Evolutionary conservation across 1,284 basidiomycete species (phyloP), one percentile per base, ranked within the genome.

Genomic region (Trichosporon coremiiforme): DNA sequence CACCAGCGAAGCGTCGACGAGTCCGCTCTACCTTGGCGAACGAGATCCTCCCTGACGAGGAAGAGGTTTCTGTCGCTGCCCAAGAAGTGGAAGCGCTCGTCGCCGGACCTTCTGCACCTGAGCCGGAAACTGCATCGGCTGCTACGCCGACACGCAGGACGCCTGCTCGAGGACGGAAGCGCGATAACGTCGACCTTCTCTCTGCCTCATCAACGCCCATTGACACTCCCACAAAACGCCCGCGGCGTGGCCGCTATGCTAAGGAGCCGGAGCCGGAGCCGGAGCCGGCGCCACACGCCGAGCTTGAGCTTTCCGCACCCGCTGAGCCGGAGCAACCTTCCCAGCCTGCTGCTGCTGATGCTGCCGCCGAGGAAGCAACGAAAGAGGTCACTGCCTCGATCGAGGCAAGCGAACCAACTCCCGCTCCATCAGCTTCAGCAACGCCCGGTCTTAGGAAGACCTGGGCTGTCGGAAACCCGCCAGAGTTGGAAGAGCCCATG

Each of bases 391-490:
- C 36, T 38, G 36, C 13, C 12, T 3, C 22, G 13, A 25, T 15
- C 12, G 22, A 57, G 29, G 25, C 4, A 5, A 13, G 22, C 12
- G 53, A 57, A 31, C 36, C 33, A 10, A 25, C 10, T 25, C n/a
- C 22, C 8, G 57, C 57, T 1, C 12, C 29, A n/a, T 17, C 57
- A 35, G 33, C 9, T 5, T 8, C 17, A n/a, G 31, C 17, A 29
- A 62, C 57, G 29, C 29, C 57, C 15, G 57, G 5, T 62, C 29
- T 15, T 62, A 62, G 15, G 57, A 62, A 62, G 57, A 62, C 57
- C 5, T 62, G 57, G 57, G 57, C 57, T 62, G 57, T 62, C 13
- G 57, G 31, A 1, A 62, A 62, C 31, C 57, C 57, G n/a, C 29
- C 57, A 3, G 31, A 62, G 29, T 31, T 17, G 2, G 57, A 62